Evolutionary conservation across 768 basidiomycete genomes (phyloP).

Genomic region (Boletus subcaerulescens): DNA sequence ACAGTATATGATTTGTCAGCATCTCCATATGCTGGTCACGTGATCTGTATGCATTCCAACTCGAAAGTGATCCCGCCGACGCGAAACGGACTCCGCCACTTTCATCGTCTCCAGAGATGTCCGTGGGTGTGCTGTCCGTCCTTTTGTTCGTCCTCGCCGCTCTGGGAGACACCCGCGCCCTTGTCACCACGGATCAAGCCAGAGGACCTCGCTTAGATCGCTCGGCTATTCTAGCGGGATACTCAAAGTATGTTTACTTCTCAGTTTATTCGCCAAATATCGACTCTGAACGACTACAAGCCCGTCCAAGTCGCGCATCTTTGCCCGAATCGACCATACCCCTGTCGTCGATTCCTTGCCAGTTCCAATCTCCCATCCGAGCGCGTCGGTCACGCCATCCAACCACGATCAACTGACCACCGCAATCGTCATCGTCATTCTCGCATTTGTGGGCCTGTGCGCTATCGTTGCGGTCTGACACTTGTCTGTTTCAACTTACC

Average conservation of each 20-base stretch:
- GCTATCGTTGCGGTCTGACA: slow-evolving; percentile 9
- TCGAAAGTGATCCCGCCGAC: too few relatives aligned
- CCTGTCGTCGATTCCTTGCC: slow-evolving; percentile 15
- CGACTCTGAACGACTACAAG: slow-evolving; percentile 1
- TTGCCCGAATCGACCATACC: background rate
- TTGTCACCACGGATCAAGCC: background rate
- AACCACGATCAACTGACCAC: slow-evolving; percentile 1
- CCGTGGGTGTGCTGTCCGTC: background rate
- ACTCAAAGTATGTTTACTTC: slow-evolving; percentile 6
- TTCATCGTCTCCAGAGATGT: background rate
- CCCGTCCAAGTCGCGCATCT: background rate
- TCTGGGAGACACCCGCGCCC: too few relatives aligned
- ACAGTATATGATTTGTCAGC: slow-evolving; percentile 14
- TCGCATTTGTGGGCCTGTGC: slow-evolving; percentile 1
- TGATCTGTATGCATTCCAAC: background rate
- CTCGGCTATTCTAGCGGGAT: background rate
- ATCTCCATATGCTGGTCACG: background rate
- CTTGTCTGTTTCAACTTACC: background rate
- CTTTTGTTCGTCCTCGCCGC: background rate
- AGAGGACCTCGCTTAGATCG: background rate
- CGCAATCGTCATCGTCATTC: background rate
- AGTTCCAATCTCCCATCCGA: background rate
- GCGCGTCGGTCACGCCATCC: background rate
- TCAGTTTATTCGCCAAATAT: background rate
- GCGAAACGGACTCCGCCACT: too few relatives aligned